Base-by-base conservation (phyloP, 148 eudicot species). In the Euryodendron excelsum region DNA sequence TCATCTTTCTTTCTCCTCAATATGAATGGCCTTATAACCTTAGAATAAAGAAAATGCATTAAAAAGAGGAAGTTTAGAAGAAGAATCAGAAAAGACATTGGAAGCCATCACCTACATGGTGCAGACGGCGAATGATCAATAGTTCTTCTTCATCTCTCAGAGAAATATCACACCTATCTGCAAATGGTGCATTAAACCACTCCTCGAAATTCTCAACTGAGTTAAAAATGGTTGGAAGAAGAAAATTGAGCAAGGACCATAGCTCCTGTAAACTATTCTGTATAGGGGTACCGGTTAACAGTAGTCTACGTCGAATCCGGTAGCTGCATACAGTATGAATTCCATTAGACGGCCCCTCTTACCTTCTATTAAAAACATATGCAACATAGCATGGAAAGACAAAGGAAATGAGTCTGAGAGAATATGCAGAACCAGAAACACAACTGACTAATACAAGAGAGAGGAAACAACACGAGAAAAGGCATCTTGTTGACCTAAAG, bases 141-240 rank as follows among this genome's bases (percentile, higher is more conserved):
- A 90, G 84, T 83, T 96, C 91, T 81, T 96, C 99, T 84, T 96
- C 99, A 69, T 96, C 97, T 50, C 95, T 92, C 76, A 96, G 82
- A 73, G 90, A 80, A 77, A 88, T 95, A 82, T 96, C 97, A 85
- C 92, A 87, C 65, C 90, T 86, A 81, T 96, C 99, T 25, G 99
- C 90, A 85, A 96, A 96, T 66, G 98, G 99, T 53, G 98, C 98
- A 86, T 96, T 96, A 78, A 96, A 96, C 99, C 99, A 96, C 82
- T 96, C 99, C 88, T 93, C 99, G 59, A 96, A 96, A 84, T 93
- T 91, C 48, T 89, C 93, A 70, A 93, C 94, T 45, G 99, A 96
- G 82, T 96, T 96, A 62, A 96, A 96, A 77, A 96, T 96, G 82
- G 79, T 94, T 25, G 99, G 99, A 52, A 96, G 97, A 69, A 96